These are phyloP conservation scores for Beta vulgaris DNA, from an alignment of 148 eudicot species.

Conservation along the genomic window DNA sequence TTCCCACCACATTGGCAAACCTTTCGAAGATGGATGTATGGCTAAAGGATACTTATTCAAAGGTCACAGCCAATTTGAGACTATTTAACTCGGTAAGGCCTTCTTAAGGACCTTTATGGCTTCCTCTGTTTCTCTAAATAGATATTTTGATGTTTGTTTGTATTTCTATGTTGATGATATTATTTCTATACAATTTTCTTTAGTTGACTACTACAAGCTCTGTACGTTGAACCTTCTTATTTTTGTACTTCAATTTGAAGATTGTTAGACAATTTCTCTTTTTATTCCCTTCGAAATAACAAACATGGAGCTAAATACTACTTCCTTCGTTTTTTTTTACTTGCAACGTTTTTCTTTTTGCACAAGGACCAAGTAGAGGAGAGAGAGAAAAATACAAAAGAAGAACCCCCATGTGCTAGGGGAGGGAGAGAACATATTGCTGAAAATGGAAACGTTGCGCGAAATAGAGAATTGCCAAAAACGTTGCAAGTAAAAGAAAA, in stretches of 20 bases:
- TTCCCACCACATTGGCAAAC: slow-evolving; percentile 61
- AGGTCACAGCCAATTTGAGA: slow-evolving; percentile 54
- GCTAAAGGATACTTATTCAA: slow-evolving; percentile 72
- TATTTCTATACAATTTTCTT: too few relatives aligned
- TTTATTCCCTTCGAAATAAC: background rate
- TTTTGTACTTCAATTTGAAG: too few relatives aligned
- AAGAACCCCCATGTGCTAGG: too few relatives aligned
- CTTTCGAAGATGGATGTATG: slow-evolving; percentile 63
- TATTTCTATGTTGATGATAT: background rate
- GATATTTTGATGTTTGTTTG: background rate
- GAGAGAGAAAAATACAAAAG: too few relatives aligned
- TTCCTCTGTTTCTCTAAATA: background rate
- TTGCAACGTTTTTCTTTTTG: too few relatives aligned
- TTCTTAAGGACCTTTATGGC: background rate
- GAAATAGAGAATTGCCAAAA: too few relatives aligned
- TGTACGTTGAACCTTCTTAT: background rate
- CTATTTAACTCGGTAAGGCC: slow-evolving; percentile 64
- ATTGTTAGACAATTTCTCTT: background rate
- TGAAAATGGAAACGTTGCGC: too few relatives aligned
- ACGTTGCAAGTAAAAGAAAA: too few relatives aligned
- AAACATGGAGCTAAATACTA: background rate
- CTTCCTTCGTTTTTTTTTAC: too few relatives aligned
- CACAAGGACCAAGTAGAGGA: too few relatives aligned
- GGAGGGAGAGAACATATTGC: too few relatives aligned
- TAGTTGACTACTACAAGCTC: too few relatives aligned